Evolutionary conservation across 257 asterid genomes (phyloP).

Genomic region (Nicotiana benthamiana): DNA sequence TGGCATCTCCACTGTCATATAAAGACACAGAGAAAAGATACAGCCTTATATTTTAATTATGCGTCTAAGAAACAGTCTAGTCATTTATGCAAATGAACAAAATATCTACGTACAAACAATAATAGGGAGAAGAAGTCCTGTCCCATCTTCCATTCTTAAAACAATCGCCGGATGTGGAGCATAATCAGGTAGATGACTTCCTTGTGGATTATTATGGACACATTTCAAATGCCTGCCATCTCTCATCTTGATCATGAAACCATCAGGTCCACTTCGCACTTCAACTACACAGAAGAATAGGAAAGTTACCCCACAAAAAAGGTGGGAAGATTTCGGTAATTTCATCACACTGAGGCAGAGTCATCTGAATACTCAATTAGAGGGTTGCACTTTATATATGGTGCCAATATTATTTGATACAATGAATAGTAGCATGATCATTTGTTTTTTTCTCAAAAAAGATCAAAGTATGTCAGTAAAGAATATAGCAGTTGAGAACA

Average conservation of each 20-base stretch:
- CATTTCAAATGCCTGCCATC: constrained; percentile 79
- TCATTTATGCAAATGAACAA: not conserved
- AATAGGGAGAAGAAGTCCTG: constrained; percentile 87
- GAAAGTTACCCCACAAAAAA: not conserved
- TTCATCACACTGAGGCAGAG: not conserved
- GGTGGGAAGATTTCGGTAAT: no score
- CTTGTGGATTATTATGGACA: constrained; percentile 74
- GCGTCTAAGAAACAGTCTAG: not conserved
- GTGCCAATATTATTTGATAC: not conserved
- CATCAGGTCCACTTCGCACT: constrained; percentile 91
- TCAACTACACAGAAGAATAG: constrained; percentile 47
- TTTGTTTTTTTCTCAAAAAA: not conserved
- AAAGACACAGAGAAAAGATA: not conserved
- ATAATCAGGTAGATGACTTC: constrained; percentile 67
- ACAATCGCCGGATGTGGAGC: constrained; percentile 98
- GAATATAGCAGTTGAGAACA: not conserved
- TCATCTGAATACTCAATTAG: not conserved
- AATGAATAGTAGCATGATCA: not conserved
- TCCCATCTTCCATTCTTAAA: constrained; percentile 93
- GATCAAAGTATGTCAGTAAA: not conserved
- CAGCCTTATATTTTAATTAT: not conserved
- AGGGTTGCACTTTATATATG: not conserved
- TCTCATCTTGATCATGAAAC: constrained; percentile 96
- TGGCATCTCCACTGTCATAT: constrained; percentile 92
- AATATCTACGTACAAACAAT: constrained; percentile 64